These are phyloP conservation scores for Penicillium daleae DNA, from an alignment of 495 filamentous ascomycete genomes.

Conservation along the genomic window DNA sequence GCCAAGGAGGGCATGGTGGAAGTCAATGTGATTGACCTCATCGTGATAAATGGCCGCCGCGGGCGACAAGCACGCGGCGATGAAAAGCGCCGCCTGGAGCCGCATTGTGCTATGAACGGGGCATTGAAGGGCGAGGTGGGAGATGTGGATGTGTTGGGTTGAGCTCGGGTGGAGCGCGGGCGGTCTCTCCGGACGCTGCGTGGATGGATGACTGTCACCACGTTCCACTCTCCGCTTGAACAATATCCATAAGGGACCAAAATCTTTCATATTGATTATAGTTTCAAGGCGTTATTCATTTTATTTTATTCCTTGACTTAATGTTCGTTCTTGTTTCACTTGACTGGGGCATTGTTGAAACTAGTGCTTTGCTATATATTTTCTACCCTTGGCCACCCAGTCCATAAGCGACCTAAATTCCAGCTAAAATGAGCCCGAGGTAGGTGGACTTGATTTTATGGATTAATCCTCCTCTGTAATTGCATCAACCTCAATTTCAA, in stretches of 20 bases:
- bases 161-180: conserved; percentile 24
- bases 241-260: not conserved
- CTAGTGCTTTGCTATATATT: no score
- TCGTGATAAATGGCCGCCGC: conserved; percentile 77
- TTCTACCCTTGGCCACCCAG: no score
- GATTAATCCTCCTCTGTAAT: conserved; percentile 27
- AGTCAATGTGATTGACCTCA: conserved; percentile 91
- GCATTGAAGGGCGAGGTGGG: conserved; percentile 34
- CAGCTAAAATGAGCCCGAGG: no score
- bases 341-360: no score
- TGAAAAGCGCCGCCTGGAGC: conserved; percentile 48
- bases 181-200: conserved; percentile 12
- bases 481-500: conserved; percentile 53
- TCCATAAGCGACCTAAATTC: no score
- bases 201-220: not conserved
- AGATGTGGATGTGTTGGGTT: conserved; percentile 16
- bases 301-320: no score
- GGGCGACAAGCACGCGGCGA: conserved; percentile 46
- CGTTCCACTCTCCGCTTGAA: not conserved
- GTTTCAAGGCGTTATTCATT: no score
- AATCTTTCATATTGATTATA: no score
- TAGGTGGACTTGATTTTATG: no score
- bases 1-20: conserved; percentile 88
- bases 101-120: conserved; percentile 45
- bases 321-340: no score